phyloP scores from a whole-genome alignment of 2,329 filamentous ascomycete genomes.

The Orbilia ellipsospora region DNA sequence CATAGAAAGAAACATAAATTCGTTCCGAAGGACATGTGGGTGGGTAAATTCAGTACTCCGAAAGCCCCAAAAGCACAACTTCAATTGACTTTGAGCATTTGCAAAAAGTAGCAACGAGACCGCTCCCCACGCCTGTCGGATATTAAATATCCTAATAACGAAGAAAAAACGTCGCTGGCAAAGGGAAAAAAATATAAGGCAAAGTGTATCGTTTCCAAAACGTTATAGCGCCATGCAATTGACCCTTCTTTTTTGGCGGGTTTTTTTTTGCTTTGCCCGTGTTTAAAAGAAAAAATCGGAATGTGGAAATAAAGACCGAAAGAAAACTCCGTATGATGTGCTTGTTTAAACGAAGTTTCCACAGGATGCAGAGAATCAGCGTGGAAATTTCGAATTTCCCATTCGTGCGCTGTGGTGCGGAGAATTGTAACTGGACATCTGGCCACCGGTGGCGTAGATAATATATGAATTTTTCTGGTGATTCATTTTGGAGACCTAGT shows the following conservation, averaged over 20 bases:
- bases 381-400: slow-evolving; percentile 28
- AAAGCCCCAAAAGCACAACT: too few species aligned
- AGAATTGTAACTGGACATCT: slow-evolving; percentile 11
- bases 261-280: slow-evolving; percentile 18
- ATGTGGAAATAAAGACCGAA: slow-evolving; percentile 24
- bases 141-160: slow-evolving; percentile 13
- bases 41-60: background rate
- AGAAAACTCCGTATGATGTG: slow-evolving; percentile 31
- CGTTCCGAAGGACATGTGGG: slow-evolving; percentile 15
- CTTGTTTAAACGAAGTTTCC: slow-evolving; percentile 17
- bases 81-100: too few species aligned
- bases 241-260: background rate
- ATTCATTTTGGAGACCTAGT: background rate
- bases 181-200: slow-evolving; percentile 25
- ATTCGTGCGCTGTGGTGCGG: slow-evolving; percentile 9
- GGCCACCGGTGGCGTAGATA: slow-evolving; percentile 34
- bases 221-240: slow-evolving; percentile 21
- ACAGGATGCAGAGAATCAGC: slow-evolving; percentile 9
- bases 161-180: slow-evolving; percentile 27
- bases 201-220: slow-evolving; percentile 53
- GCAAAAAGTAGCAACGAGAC: background rate
- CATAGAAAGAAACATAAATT: slow-evolving; percentile 18
- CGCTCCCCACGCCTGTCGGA: slow-evolving; percentile 4
- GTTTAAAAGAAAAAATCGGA: slow-evolving; percentile 35
- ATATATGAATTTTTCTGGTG: slow-evolving; percentile 4